Base-by-base conservation (phyloP, 2,329 filamentous ascomycete species). In the Tricladium varicosporioides region DNA sequence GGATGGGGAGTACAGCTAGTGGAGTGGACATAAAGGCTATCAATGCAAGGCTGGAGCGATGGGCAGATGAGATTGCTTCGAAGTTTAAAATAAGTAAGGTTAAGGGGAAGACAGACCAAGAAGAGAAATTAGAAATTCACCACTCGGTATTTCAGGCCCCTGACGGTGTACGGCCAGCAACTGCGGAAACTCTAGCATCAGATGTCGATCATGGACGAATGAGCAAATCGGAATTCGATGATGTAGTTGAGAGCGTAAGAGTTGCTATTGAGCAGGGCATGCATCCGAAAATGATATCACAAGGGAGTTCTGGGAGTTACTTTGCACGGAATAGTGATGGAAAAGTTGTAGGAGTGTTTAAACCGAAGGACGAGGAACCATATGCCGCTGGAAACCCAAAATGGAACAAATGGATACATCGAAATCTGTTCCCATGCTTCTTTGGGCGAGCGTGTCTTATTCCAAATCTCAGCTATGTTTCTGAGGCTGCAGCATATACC, bases 371-470 rank as follows among this genome's bases (percentile, higher is more conserved):
- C 67, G 94, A 99, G 75, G 95, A 99, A 73, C 94, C 94, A 0
- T 99, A 97, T 70, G 94, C 94, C 1, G 94, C 91, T 32, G 89
- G 91, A 65, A 99, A 99, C 70, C 94, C 94, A 5, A 99, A 99
- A 73, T 97, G 93, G 93, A 97, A 95, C 66, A 99, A 99, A 75
- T 99, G 94, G 94, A 92, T 99, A 76, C 94, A 99, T 73, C 83
- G 94, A 62, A 99, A 99, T 72, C 72, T 99, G 63, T 97, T 99
- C 66, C 94, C 94, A 8, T 99, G 95, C 76, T 97, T 91, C 74
- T 99, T 99, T 68, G 94, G 94, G 15, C 82, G 94, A 68, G 92
- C 93, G 47, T 97, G 85, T 69, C 83, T 99, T 53, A 99, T 99
- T 71, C 94, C 94, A 55, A 99, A 99, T 69, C 80, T 99, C 50